A percentile compares a stretch with the other conserved stretches of the same genome.
Conservation (phyloP, 495 filamentous ascomycete genomes). For the Venustampulla echinocandica region DNA sequence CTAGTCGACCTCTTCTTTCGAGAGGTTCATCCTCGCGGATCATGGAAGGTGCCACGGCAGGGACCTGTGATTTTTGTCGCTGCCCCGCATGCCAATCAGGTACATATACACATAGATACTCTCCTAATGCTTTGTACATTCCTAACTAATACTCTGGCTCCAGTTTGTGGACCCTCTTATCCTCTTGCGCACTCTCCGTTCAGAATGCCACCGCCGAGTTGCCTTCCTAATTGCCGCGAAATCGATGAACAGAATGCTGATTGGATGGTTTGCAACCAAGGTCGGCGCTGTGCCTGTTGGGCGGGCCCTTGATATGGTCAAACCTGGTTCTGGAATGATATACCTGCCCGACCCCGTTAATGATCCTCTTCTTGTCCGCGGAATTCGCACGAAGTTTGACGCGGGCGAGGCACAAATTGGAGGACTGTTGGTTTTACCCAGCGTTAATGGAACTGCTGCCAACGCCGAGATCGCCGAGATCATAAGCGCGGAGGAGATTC, state of each 20-base stretch:
- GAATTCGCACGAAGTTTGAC: constrained; percentile 79
- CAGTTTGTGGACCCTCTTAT: constrained; percentile 89
- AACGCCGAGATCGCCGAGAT: constrained; percentile 77
- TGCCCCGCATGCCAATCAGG: constrained; percentile 98
- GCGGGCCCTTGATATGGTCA: constrained; percentile 79
- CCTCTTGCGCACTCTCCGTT: constrained; percentile 78
- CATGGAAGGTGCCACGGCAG: constrained; percentile 81
- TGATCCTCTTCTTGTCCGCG: constrained; percentile 76
- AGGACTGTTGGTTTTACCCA: constrained; percentile 79
- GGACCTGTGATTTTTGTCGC: constrained; percentile 93
- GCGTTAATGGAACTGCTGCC: constrained; percentile 65
- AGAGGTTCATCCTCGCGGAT: constrained; percentile 88
- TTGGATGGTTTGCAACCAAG: constrained; percentile 69
- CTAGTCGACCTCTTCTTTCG: constrained; percentile 94
- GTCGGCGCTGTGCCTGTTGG: constrained; percentile 85
- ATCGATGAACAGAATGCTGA: constrained; percentile 78
- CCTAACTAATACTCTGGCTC: not conserved
- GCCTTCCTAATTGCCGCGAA: constrained; percentile 91
- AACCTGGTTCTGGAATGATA: constrained; percentile 67
- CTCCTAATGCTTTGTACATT: not conserved
- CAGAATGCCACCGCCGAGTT: constrained; percentile 78
- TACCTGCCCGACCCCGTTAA: constrained; percentile 86
- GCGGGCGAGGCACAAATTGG: constrained; percentile 61
- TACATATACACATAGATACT: constrained; percentile 31
- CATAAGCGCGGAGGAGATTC: constrained; percentile 67